These are phyloP conservation scores for Penicillium daleae DNA, from an alignment of 495 filamentous ascomycete genomes.

Conservation along the genomic window DNA sequence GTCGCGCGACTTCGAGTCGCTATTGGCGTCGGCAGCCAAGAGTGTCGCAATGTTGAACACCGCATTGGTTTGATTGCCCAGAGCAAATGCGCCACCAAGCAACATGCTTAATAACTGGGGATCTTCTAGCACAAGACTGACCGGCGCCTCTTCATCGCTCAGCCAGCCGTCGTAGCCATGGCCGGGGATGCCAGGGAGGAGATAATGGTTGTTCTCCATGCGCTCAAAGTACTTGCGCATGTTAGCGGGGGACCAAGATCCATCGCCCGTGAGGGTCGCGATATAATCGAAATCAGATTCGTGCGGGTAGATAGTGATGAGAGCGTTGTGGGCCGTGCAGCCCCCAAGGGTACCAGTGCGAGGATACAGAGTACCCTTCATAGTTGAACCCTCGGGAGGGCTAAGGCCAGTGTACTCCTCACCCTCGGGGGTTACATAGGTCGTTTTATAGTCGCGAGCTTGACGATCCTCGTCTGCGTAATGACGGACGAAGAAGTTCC, in stretches of 20 bases:
- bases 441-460: constrained; percentile 48
- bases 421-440: constrained; percentile 45
- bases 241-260: constrained; percentile 44
- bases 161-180: constrained; percentile 68
- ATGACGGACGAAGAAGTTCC: constrained; percentile 56
- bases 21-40: constrained; percentile 57
- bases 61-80: constrained; percentile 48
- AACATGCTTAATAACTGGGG: constrained; percentile 54
- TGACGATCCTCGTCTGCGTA: constrained; percentile 45
- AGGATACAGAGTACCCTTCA: constrained; percentile 52
- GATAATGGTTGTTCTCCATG: constrained; percentile 60
- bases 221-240: constrained; percentile 49
- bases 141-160: constrained; percentile 48
- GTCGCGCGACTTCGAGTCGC: constrained; percentile 42
- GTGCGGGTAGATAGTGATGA: constrained; percentile 46
- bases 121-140: constrained; percentile 53
- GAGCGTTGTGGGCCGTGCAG: constrained; percentile 52
- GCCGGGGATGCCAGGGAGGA: constrained; percentile 40
- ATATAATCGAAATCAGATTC: constrained; percentile 54
- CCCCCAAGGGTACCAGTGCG: constrained; percentile 52
- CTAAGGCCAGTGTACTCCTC: constrained; percentile 41
- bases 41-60: constrained; percentile 46
- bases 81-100: constrained; percentile 53
- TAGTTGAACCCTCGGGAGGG: constrained; percentile 42
- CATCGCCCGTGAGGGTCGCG: constrained; percentile 46